phyloP scores from a whole-genome alignment of 257 asterid species.

The Paraleonurus japonicus region DNA sequence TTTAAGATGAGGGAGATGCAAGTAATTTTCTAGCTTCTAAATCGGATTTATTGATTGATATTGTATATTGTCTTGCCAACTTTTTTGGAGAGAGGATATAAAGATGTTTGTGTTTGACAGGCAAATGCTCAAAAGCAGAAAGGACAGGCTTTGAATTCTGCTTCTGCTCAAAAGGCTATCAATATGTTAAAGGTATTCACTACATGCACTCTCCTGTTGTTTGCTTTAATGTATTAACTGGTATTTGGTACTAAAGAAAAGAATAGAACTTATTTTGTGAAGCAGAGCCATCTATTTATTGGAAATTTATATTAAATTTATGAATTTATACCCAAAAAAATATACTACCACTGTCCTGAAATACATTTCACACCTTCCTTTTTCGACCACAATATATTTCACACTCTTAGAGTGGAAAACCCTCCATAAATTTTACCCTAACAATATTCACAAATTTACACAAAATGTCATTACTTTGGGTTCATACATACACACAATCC shows the following conservation, averaged over 20 bases:
- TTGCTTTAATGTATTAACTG: neutral
- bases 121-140: constrained; percentile 86
- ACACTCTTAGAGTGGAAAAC: too few relatives aligned
- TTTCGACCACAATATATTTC: too few relatives aligned
- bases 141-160: constrained; percentile 67
- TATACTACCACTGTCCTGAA: too few relatives aligned
- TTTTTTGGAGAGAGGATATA: neutral
- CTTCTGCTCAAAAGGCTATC: constrained; percentile 82
- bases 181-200: constrained; percentile 66
- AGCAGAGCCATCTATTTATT: neutral
- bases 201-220: neutral
- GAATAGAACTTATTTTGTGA: neutral
- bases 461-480: too few relatives aligned
- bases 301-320: too few relatives aligned
- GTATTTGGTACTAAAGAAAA: neutral
- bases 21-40: constrained; percentile 35
- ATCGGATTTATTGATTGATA: neutral
- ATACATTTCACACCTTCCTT: too few relatives aligned
- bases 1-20: constrained; percentile 71
- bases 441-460: too few relatives aligned
- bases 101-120: constrained; percentile 32
- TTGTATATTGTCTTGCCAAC: neutral
- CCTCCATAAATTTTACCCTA: too few relatives aligned
- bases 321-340: too few relatives aligned
- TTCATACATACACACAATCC: too few relatives aligned